Evolutionary conservation across 345 rosid genomes (phyloP).

Genomic region (Euclidium syriacum): DNA sequence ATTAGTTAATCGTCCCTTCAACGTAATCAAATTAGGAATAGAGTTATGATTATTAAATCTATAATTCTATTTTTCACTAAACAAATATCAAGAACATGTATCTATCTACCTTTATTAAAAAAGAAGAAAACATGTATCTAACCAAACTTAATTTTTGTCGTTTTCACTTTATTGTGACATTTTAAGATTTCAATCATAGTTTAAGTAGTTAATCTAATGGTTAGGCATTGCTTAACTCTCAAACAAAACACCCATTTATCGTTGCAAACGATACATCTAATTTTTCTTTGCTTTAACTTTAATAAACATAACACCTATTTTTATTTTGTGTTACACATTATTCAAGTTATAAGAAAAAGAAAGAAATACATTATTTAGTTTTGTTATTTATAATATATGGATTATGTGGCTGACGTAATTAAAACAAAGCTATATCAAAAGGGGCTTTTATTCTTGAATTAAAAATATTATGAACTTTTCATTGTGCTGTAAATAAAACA

Average conservation of each 20-base stretch:
- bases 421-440: conserved; percentile 9
- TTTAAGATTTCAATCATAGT: conserved; percentile 1
- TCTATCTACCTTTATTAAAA: too few relatives aligned
- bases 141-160: conserved; percentile 18
- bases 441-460: background rate
- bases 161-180: background rate
- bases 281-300: conserved; percentile 14
- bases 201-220: conserved; percentile 9
- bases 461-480: conserved; percentile 8
- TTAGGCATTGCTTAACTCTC: conserved; percentile 12
- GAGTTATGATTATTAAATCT: background rate
- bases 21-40: background rate
- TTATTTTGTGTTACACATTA: too few relatives aligned
- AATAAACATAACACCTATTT: background rate
- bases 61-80: background rate
- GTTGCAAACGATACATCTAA: conserved; percentile 4
- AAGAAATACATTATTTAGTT: background rate
- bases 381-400: background rate
- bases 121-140: background rate
- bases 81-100: conserved; percentile 3
- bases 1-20: background rate
- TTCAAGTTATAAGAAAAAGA: background rate
- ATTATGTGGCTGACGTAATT: background rate
- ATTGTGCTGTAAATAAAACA: conserved; percentile 7
- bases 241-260: conserved; percentile 8